Evolutionary conservation across 257 asterid species (phyloP).

Genomic region (Ehretia macrophylla): DNA sequence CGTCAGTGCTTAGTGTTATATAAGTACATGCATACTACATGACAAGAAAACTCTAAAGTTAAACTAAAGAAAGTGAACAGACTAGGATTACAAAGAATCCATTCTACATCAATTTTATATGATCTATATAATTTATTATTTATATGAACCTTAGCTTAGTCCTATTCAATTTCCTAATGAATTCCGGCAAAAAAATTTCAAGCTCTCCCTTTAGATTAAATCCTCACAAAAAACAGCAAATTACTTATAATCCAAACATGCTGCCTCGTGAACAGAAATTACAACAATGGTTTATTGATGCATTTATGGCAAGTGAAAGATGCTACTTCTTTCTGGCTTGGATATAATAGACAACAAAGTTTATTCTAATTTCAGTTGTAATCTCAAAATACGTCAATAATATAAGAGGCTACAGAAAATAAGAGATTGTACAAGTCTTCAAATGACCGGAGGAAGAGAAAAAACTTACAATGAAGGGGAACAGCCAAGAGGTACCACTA

Average conservation of each 20-base stretch:
- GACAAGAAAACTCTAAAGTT: too few relatives aligned
- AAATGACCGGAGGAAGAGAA: slow-evolving; percentile 16
- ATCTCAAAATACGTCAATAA: background rate
- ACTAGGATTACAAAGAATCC: too few relatives aligned
- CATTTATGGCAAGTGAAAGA: background rate
- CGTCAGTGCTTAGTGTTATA: too few relatives aligned
- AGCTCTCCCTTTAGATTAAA: background rate
- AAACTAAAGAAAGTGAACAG: too few relatives aligned
- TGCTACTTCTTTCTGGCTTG: background rate
- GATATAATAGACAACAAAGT: background rate
- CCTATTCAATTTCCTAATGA: too few relatives aligned
- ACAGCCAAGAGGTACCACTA: slow-evolving; percentile 93
- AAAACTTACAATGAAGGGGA: slow-evolving; percentile 79
- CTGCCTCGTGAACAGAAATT: too few relatives aligned
- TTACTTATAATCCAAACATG: background rate
- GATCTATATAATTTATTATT: too few relatives aligned
- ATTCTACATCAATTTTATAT: too few relatives aligned
- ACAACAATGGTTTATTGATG: too few relatives aligned
- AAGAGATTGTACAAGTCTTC: background rate
- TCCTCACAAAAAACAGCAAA: background rate
- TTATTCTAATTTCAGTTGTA: background rate
- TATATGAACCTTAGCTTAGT: too few relatives aligned
- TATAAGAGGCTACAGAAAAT: background rate
- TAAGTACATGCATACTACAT: too few relatives aligned
- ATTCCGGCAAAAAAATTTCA: background rate